Evolutionary conservation across 2,329 filamentous ascomycete genomes (phyloP), one percentile per base, ranked within the genome.

Genomic region (Aspergillus sp.): DNA sequence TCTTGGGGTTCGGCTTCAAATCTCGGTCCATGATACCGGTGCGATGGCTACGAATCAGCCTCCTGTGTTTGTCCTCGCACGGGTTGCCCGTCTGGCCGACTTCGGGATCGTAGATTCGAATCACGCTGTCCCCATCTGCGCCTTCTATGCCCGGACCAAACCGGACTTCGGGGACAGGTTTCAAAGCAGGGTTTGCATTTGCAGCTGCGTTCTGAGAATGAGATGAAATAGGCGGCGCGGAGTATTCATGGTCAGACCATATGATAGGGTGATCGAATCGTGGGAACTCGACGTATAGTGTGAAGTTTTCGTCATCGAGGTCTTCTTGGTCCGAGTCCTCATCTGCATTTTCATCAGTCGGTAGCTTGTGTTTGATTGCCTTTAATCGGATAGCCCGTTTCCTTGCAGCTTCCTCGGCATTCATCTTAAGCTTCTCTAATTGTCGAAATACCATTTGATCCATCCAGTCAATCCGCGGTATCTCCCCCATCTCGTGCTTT

Each of bases 401-500:
- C 67, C 86, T 80, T 1, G 87, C 87, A 46, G 85, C 83, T 67
- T 83, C 85, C 39, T 90, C 87, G 11, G 86, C 85, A 68, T 87
- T 83, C 2, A 87, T 73, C 22, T 88, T 86, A 59, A 87, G 83
- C 77, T 90, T 95, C 78, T 96, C 94, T 60, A 96, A 88, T 54
- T 90, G 90, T 46, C 94, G 88, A 73, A 96, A 99, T 2, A 97
- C 93, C 67, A 98, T 84, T 70, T 95, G 91, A 74, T 99, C 95
- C 49, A 99, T 84, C 96, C 95, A 99, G 69, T 96, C 91, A 52
- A 96, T 90, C 16, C 92, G 87, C 0, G 91, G 88, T 26, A 99
- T 94, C 73, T 99, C 95, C 18, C 92, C 93, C 90, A 97, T 96
- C 73, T 99, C 96, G 71, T 98, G 95, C 77, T 96, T 96, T 78